Evolutionary conservation across 371 early-diverging fungal genomes (phyloP), one percentile per base, ranked within the genome.

Genomic region (Batkoa obscura): DNA sequence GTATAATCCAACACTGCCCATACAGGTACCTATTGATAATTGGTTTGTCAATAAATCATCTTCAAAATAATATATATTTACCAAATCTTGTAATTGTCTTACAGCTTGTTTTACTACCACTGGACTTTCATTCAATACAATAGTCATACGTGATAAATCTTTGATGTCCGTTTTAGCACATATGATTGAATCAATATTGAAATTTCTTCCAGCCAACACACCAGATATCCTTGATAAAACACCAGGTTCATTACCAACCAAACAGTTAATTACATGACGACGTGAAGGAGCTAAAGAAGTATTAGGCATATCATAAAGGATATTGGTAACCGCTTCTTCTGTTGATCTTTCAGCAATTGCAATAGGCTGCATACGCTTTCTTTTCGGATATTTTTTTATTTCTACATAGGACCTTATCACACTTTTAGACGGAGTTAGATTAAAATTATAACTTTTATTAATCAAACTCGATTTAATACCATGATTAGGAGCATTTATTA

Each of bases 1-100:
- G 88, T 87, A 75, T 91, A 93, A 64, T 93, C 93, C 60, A 96
- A 70, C 32, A 93, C 96, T 23, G 93, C 96, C 92, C 93, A 95
- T 32, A 94, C 87, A 38, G 94, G 94, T 45, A 92, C 77, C 80
- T 80, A 43, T 30, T 12, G 17, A 9, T 43, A 9, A 6, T 34
- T 33, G 46, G 5, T 42, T 12, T 13, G 13, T 12, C 4, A 53
- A 50, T 46, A 35, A 33, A 9, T 32, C 30, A 31, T 15, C n/a
- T 2, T 31, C 8, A 8, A 43, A 3, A 33, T 2, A 3, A 8
- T 43, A 4, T 2, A 10, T 2, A 58, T 69, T 60, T 73, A 79
- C 81, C 72, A 94, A 68, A 70, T 95, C 94, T 69, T 93, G 92
- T 52, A 96, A 65, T 70, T 94, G 94, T 59, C 85, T 74, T 60